Percentiles rank a stretch among this genome's conserved stretches.
These are phyloP conservation scores for Mrakia frigida DNA, from an alignment of 768 basidiomycete genomes.

Conservation along the genomic window DNA sequence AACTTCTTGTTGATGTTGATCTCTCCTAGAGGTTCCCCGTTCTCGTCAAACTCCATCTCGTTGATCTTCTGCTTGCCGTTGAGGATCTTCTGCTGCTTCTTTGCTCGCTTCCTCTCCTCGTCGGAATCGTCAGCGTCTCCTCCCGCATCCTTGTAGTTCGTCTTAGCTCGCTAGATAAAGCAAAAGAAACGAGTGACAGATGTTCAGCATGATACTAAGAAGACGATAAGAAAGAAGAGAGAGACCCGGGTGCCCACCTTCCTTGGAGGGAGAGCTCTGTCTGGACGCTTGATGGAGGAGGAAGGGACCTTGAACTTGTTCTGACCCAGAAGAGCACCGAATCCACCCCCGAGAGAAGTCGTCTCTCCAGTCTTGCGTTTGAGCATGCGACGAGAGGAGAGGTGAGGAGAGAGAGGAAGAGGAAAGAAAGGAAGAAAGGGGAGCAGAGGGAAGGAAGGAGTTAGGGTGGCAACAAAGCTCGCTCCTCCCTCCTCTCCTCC, in stretches of 20 bases:
- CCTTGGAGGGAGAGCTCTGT: constrained; percentile 23
- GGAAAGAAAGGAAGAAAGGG: background rate
- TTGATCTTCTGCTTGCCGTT: constrained; percentile 24
- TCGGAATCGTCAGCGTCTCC: constrained; percentile 23
- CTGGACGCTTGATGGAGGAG: constrained; percentile 21
- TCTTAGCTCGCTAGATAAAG: constrained; percentile 5
- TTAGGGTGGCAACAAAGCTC: background rate
- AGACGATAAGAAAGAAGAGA: background rate
- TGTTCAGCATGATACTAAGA: background rate
- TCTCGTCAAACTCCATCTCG: constrained; percentile 28
- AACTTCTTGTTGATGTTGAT: constrained; percentile 35
- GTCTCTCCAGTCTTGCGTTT: constrained; percentile 19
- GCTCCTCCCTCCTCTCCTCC: background rate
- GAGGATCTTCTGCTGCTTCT: constrained; percentile 16
- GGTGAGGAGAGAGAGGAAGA: background rate
- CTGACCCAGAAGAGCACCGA: constrained; percentile 25
- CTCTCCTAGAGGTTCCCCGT: constrained; percentile 31
- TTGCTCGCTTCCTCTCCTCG: constrained; percentile 20
- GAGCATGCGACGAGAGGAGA: constrained; percentile 9
- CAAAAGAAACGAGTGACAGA: background rate
- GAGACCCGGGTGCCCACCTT: constrained; percentile 18
- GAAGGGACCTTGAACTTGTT: constrained; percentile 27
- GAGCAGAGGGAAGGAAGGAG: background rate
- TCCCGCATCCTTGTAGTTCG: constrained; percentile 26
- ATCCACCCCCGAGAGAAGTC: constrained; percentile 19